phyloP scores from a whole-genome alignment of 495 filamentous ascomycete species.

The Baudoinia panamericana region DNA sequence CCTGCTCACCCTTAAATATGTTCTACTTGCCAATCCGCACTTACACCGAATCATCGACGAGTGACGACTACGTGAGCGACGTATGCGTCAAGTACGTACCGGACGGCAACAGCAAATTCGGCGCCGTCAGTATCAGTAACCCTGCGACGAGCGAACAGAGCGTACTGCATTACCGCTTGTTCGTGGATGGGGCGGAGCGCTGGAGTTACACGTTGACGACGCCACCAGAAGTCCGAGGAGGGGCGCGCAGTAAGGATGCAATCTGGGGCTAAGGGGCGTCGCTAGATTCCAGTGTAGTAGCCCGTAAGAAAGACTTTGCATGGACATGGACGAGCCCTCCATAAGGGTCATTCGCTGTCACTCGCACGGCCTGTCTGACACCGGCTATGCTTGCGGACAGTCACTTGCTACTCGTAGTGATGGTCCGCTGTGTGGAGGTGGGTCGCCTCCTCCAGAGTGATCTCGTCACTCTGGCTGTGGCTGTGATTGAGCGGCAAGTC shows the following conservation, averaged over 20 bases:
- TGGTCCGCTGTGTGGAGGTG: too few relatives aligned
- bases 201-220: conserved; percentile 45
- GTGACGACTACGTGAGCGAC: conserved; percentile 16
- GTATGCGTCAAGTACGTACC: conserved; percentile 52
- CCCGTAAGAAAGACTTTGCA: too few relatives aligned
- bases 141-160: conserved; percentile 29
- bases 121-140: conserved; percentile 68
- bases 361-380: too few relatives aligned
- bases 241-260: conserved; percentile 26
- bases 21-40: conserved; percentile 82
- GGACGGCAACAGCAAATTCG: conserved; percentile 81
- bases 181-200: conserved; percentile 60
- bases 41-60: conserved; percentile 37
- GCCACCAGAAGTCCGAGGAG: conserved; percentile 23
- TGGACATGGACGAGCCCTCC: too few relatives aligned
- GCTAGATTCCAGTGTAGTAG: too few relatives aligned
- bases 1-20: conserved; percentile 68
- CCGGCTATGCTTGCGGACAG: too few relatives aligned
- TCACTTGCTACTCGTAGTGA: too few relatives aligned
- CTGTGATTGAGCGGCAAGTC: too few relatives aligned
- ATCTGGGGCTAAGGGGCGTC: conserved; percentile 26
- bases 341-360: too few relatives aligned
- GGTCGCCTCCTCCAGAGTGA: too few relatives aligned
- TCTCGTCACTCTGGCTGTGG: too few relatives aligned
- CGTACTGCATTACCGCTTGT: conserved; percentile 67